Percentiles rank a stretch among this genome's conserved stretches.
Evolutionary conservation across 257 asterid species (phyloP).

Genomic region (Forsythia suspensa): DNA sequence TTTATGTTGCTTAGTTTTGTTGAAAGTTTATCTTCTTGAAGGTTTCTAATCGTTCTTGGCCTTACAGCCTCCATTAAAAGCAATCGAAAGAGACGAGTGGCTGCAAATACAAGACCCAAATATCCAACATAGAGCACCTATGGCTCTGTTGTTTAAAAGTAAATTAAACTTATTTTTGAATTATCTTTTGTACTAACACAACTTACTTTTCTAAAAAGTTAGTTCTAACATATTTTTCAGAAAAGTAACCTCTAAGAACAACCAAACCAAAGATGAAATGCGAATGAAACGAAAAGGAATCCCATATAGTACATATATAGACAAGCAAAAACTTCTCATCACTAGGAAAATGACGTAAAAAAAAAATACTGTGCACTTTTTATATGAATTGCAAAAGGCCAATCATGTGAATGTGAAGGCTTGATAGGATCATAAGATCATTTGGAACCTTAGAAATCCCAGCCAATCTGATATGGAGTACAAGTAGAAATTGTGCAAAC

Average conservation of each 20-base stretch:
- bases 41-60: too few relatives aligned
- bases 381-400: neutral
- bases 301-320: too few relatives aligned
- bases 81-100: neutral
- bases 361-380: neutral
- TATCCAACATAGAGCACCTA: neutral
- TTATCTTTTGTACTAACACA: too few relatives aligned
- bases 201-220: too few relatives aligned
- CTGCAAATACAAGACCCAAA: neutral
- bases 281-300: too few relatives aligned
- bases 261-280: neutral
- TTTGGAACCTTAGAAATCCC: neutral
- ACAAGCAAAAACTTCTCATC: neutral
- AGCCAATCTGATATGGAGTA: neutral
- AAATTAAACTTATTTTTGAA: too few relatives aligned
- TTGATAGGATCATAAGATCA: neutral
- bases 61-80: neutral
- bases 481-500: neutral
- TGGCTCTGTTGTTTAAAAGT: too few relatives aligned
- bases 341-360: neutral
- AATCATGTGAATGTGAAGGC: neutral
- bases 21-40: too few relatives aligned
- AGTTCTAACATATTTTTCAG: too few relatives aligned
- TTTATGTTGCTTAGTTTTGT: too few relatives aligned
- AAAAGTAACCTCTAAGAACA: neutral